Evolutionary conservation across 192 early-diverging fungal genomes (phyloP), one percentile per base, ranked within the genome.

Genomic region (Geranomyces michiganensis): DNA sequence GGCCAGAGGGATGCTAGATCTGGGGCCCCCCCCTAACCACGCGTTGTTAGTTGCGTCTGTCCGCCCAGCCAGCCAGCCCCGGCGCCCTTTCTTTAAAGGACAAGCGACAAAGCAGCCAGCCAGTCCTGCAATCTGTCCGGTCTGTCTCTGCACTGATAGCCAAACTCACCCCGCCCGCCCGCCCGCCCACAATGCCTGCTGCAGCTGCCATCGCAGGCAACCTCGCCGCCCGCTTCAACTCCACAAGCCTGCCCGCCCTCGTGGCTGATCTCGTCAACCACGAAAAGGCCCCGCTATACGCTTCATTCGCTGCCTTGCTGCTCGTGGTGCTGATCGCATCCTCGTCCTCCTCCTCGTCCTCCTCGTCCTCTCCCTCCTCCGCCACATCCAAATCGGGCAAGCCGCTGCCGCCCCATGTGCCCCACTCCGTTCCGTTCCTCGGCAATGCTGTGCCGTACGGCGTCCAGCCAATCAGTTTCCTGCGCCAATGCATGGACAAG

Each of bases 381-480:
- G 3, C 51, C 15, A 7, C 51, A 3, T 41, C 36, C 36, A 41
- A 41, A 41, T 41, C 36, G 36, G 58, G 58, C 58, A 60, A 60
- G 29, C 29, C 58, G 2, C 66, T 70, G 13, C 84, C 86, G 6
- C 86, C 86, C 7, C 30, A 67, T n/a, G 75, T 86, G 32, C 78
- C 79, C 21, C 70, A 93, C 82, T 87, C 85, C 75, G 81, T 97
- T 64, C 95, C 97, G 31, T 89, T 95, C 70, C 79, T 99, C 64
- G 95, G 97, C 43, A 89, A 89, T 51, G 93, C 93, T 72, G 77
- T 96, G 61, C 68, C 84, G 59, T 95, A 94, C 84, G 95, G 96
- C 71, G 84, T 95, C 62, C 83, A 93, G 71, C 95, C 97, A 29
- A 84, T 99, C 78, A 85, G 86, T 48, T 97, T 96, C 70, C 85